Percentiles rank a stretch among this genome's conserved stretches.
phyloP scores from a whole-genome alignment of 768 basidiomycete species.

The Lyophyllum semitale region DNA sequence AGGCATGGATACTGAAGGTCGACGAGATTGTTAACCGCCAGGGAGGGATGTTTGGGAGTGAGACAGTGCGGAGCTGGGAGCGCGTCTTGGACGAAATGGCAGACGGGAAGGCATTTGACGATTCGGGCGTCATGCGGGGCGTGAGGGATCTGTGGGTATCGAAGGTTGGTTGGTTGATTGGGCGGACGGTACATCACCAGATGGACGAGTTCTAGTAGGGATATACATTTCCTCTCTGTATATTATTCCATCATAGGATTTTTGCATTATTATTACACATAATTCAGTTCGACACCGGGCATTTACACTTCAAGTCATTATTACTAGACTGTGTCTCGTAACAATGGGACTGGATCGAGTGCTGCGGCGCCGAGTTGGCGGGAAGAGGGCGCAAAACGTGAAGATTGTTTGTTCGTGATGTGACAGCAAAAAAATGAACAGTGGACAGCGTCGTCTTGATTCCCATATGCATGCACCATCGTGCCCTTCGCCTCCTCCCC shows the following conservation, averaged over 20 bases:
- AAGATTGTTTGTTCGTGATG: slow-evolving; percentile 15
- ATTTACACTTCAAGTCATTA: no score
- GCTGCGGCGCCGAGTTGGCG: not conserved
- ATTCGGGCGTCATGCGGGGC: slow-evolving; percentile 36
- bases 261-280: not conserved
- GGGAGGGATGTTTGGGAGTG: slow-evolving; percentile 79
- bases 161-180: slow-evolving; percentile 81
- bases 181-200: slow-evolving; percentile 37
- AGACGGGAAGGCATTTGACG: slow-evolving; percentile 43
- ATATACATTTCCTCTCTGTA: slow-evolving; percentile 1
- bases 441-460: slow-evolving; percentile 10
- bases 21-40: slow-evolving; percentile 70
- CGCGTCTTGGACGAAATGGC: slow-evolving; percentile 68
- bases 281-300: no score
- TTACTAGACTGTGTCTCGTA: no score
- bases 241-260: not conserved
- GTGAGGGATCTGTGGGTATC: slow-evolving; percentile 65
- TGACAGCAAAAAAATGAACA: slow-evolving; percentile 17
- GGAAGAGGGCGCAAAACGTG: not conserved
- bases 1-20: slow-evolving; percentile 70
- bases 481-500: slow-evolving; percentile 38
- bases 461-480: slow-evolving; percentile 53
- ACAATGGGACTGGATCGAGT: no score
- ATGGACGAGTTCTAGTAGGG: slow-evolving; percentile 34
- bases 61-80: slow-evolving; percentile 71